phyloP scores from a whole-genome alignment of 2,329 filamentous ascomycete genomes.

The Didymella sp. region DNA sequence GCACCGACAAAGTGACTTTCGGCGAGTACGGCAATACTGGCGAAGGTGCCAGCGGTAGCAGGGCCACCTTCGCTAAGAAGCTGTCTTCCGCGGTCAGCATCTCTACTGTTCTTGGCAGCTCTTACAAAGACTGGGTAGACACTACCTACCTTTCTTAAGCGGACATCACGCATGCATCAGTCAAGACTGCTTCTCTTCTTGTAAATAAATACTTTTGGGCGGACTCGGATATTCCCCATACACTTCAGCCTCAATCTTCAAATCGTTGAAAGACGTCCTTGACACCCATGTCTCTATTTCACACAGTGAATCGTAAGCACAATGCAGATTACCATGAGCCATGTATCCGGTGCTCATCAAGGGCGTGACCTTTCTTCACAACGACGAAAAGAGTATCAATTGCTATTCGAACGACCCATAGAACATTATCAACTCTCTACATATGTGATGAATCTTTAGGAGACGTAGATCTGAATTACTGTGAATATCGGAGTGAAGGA shows the following conservation, averaged over 20 bases:
- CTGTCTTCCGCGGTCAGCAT: conserved; percentile 54
- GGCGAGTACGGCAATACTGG: conserved; percentile 68
- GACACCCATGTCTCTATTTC: too few relatives aligned
- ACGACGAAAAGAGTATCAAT: conserved; percentile 53
- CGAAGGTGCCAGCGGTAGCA: conserved; percentile 60
- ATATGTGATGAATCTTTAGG: conserved; percentile 15
- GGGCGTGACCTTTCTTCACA: conserved; percentile 56
- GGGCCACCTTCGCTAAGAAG: conserved; percentile 59
- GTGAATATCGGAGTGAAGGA: neutral
- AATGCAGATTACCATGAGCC: conserved; percentile 24
- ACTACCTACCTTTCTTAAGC: neutral
- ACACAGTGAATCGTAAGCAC: neutral
- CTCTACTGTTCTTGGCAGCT: conserved; percentile 53
- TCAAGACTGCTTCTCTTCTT: neutral
- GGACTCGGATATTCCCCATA: conserved; percentile 43
- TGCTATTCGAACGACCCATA: conserved; percentile 56
- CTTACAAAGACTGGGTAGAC: conserved; percentile 43
- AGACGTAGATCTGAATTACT: too few relatives aligned
- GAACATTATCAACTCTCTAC: conserved; percentile 48
- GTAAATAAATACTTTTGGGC: conserved; percentile 21
- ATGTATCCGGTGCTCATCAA: conserved; percentile 55
- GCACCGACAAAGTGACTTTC: conserved; percentile 62
- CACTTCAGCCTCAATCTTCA: neutral
- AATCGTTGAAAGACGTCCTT: neutral
- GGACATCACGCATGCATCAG: neutral